A percentile compares a stretch with the other conserved stretches of the same genome.
phyloP scores from a whole-genome alignment of 192 early-diverging fungal species.

The Coemansia sp. region DNA sequence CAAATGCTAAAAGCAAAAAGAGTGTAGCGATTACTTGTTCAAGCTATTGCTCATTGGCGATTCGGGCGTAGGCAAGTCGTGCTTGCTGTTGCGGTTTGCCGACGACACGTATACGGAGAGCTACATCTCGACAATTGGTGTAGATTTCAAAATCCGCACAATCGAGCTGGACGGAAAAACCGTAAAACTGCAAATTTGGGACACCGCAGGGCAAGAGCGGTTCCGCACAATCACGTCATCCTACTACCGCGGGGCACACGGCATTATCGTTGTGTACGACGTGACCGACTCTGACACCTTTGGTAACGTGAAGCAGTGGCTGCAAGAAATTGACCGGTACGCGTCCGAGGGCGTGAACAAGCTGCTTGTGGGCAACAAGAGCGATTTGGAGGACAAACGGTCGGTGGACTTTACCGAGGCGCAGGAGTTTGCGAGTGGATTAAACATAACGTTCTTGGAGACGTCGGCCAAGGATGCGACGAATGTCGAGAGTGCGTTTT shows the following conservation, averaged over 20 bases:
- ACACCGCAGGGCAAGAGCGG: constrained; percentile 97
- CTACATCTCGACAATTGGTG: constrained; percentile 98
- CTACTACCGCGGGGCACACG: constrained; percentile 98
- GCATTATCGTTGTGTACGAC: constrained; percentile 99
- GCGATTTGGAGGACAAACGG: constrained; percentile 91
- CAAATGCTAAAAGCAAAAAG: neutral
- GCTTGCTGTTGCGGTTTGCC: constrained; percentile 93
- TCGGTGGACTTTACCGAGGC: constrained; percentile 72
- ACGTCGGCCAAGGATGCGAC: constrained; percentile 96
- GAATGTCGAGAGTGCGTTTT: constrained; percentile 98
- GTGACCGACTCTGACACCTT: constrained; percentile 96
- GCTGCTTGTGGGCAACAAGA: constrained; percentile 98
- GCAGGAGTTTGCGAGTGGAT: constrained; percentile 87
- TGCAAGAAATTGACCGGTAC: constrained; percentile 98
- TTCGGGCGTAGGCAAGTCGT: constrained; percentile 98
- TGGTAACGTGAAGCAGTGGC: constrained; percentile 96
- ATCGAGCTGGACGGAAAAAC: constrained; percentile 99
- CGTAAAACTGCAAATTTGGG: constrained; percentile 98
- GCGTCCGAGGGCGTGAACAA: constrained; percentile 98
- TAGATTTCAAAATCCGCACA: constrained; percentile 99
- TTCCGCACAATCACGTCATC: constrained; percentile 98
- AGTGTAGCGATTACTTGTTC: constrained; percentile 93
- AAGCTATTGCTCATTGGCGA: constrained; percentile 99
- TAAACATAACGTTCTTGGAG: constrained; percentile 94
- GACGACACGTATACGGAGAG: constrained; percentile 99